Evolutionary conservation across 345 rosid species (phyloP).

Genomic region (Brassica juncea): DNA sequence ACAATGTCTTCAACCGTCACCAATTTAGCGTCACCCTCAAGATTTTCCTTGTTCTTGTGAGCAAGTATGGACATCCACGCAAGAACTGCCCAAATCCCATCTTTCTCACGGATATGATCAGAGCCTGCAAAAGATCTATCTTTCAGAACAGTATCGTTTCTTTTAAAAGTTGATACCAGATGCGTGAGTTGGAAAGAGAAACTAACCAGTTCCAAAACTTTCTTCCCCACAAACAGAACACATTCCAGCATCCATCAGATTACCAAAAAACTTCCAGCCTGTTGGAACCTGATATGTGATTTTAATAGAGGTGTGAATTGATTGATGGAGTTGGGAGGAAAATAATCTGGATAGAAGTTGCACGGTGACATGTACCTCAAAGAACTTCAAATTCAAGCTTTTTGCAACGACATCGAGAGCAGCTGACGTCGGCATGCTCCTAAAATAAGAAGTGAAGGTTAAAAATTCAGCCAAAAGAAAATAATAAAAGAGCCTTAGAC

Average conservation of each 20-base stretch:
- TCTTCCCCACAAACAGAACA: slow-evolving; percentile 99
- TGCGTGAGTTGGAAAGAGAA: slow-evolving; percentile 10
- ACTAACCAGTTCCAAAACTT: slow-evolving; percentile 97
- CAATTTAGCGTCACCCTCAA: slow-evolving; percentile 58
- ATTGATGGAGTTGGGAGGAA: not conserved
- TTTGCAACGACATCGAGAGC: slow-evolving; percentile 98
- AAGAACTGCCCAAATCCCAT: slow-evolving; percentile 98
- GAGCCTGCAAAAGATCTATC: slow-evolving; percentile 59
- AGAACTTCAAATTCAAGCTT: slow-evolving; percentile 78
- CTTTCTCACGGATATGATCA: slow-evolving; percentile 97
- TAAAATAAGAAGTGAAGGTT: slow-evolving; percentile 37
- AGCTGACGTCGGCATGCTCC: slow-evolving; percentile 99
- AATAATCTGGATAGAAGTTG: slow-evolving; percentile 13
- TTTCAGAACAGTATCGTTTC: not conserved
- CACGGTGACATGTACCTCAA: slow-evolving; percentile 64
- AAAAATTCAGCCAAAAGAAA: slow-evolving; percentile 9
- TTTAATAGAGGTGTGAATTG: slow-evolving; percentile 9
- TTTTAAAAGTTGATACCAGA: slow-evolving; percentile 11
- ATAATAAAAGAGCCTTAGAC: slow-evolving; percentile 2
- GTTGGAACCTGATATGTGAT: slow-evolving; percentile 76
- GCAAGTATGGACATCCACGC: slow-evolving; percentile 98
- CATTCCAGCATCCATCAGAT: slow-evolving; percentile 97
- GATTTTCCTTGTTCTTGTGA: slow-evolving; percentile 71
- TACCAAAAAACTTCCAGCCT: slow-evolving; percentile 99
- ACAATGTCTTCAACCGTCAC: slow-evolving; percentile 95